A percentile compares a stretch with the other conserved stretches of the same genome.
These are phyloP conservation scores for Hanseniaspora guilliermondii DNA, from an alignment of 805 yeast genomes.

Conservation along the genomic window DNA sequence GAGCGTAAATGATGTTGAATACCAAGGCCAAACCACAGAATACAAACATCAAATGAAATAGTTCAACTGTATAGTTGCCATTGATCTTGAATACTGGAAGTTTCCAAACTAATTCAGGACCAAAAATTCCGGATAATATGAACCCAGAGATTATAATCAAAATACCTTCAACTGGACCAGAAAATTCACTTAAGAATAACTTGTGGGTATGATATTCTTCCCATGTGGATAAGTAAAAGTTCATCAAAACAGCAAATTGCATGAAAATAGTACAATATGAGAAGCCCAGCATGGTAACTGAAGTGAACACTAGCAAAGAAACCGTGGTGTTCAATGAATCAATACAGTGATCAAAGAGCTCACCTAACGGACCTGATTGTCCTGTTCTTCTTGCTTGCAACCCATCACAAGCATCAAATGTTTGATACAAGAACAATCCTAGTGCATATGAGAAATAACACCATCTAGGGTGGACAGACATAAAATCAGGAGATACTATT, in stretches of 20 bases:
- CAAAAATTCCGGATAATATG: constrained; percentile 51
- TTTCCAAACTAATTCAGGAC: constrained; percentile 55
- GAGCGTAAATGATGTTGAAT: constrained; percentile 59
- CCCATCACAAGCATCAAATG: constrained; percentile 94
- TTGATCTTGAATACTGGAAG: constrained; percentile 28
- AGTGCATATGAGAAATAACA: constrained; percentile 63
- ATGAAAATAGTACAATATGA: constrained; percentile 47
- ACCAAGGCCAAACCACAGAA: constrained; percentile 44
- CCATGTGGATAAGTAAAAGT: constrained; percentile 87
- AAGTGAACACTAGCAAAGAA: constrained; percentile 58
- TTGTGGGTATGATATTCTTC: constrained; percentile 88
- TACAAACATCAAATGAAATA: constrained; percentile 40
- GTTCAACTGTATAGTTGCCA: constrained; percentile 27
- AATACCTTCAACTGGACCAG: constrained; percentile 95
- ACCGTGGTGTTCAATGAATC: constrained; percentile 68
- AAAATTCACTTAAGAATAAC: constrained; percentile 59
- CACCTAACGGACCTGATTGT: constrained; percentile 91
- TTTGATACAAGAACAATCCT: constrained; percentile 80
- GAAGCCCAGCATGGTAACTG: constrained; percentile 67
- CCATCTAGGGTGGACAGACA: constrained; percentile 57
- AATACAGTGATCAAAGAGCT: constrained; percentile 81
- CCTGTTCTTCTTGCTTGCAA: constrained; percentile 90
- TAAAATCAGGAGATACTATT: constrained; percentile 58
- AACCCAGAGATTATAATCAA: constrained; percentile 46
- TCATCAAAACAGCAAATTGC: constrained; percentile 62